Evolutionary conservation across 129 eudicot genomes (phyloP).

Genomic region (Centrapalus pauciflorus): DNA sequence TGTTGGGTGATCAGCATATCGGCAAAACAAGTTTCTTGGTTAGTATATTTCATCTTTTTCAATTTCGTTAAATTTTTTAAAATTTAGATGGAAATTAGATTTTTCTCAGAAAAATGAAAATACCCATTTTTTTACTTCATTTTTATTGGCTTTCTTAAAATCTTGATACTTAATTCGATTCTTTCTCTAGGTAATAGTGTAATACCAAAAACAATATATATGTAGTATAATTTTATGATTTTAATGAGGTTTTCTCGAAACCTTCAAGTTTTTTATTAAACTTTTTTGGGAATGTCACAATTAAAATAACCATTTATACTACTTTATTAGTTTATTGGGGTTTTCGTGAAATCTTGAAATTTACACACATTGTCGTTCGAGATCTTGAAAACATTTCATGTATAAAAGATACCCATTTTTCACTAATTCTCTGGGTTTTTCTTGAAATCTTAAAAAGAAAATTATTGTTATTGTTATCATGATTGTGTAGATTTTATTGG

Average conservation of each 20-base stretch:
- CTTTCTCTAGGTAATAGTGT: too few relatives aligned
- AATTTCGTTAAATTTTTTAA: background rate
- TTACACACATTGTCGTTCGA: too few relatives aligned
- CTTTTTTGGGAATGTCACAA: too few relatives aligned
- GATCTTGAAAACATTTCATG: too few relatives aligned
- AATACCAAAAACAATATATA: too few relatives aligned
- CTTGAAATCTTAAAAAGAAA: too few relatives aligned
- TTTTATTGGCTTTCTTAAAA: background rate
- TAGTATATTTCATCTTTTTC: constrained; percentile 6
- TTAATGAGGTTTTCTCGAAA: background rate
- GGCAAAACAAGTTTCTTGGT: constrained; percentile 89
- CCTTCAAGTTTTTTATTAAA: background rate
- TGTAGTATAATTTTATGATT: too few relatives aligned
- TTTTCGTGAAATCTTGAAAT: background rate
- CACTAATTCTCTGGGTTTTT: too few relatives aligned
- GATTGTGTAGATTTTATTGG: too few relatives aligned
- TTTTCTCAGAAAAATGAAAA: too few relatives aligned
- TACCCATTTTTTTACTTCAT: background rate
- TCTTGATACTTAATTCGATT: background rate
- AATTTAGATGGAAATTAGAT: background rate
- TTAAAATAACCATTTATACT: background rate
- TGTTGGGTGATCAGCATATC: constrained; percentile 76
- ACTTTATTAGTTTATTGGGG: background rate
- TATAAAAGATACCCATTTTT: background rate
- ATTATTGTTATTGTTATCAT: too few relatives aligned